Percentiles rank a stretch among this genome's conserved stretches.
These are phyloP conservation scores for Halophytophthora polymorphica DNA, from an alignment of 352 stramenopile species.

Conservation along the genomic window DNA sequence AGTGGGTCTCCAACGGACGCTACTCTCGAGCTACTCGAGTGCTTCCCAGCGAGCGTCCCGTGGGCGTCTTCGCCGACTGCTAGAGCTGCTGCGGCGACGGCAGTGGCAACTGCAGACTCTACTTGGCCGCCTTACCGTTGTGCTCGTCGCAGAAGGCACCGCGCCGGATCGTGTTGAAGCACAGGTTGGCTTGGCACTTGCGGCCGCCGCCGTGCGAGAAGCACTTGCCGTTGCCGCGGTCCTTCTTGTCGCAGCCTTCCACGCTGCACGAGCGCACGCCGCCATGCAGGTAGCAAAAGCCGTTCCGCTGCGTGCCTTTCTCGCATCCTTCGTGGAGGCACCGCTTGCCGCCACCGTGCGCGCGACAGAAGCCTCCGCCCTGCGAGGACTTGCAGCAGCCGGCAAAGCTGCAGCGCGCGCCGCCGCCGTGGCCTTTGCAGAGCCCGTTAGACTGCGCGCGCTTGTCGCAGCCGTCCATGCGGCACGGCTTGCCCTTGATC, in stretches of 20 bases:
- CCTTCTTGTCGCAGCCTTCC: constrained; percentile 74
- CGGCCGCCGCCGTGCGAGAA: constrained; percentile 73
- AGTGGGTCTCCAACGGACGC: too few species aligned
- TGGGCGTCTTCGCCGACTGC: too few species aligned
- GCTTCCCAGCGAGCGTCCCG: too few species aligned
- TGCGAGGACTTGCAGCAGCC: constrained; percentile 76
- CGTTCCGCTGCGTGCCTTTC: constrained; percentile 77
- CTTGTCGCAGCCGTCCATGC: constrained; percentile 70
- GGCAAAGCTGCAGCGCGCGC: constrained; percentile 69
- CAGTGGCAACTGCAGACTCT: constrained; percentile 8
- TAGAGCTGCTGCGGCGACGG: too few species aligned
- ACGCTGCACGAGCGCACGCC: constrained; percentile 70
- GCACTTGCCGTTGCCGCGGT: constrained; percentile 83
- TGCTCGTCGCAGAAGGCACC: constrained; percentile 60
- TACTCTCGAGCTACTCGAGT: too few species aligned
- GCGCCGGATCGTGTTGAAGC: constrained; percentile 63
- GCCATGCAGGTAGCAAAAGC: constrained; percentile 78
- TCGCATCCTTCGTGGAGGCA: constrained; percentile 71
- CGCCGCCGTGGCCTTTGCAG: constrained; percentile 80
- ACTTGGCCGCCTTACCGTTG: constrained; percentile 28
- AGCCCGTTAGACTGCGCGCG: constrained; percentile 75
- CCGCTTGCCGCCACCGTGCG: constrained; percentile 78
- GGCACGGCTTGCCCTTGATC: constrained; percentile 85
- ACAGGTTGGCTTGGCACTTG: constrained; percentile 63
- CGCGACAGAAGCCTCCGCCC: constrained; percentile 69